Evolutionary conservation across 1,284 basidiomycete genomes (phyloP).

Genomic region (Porogramme epimiltina): DNA sequence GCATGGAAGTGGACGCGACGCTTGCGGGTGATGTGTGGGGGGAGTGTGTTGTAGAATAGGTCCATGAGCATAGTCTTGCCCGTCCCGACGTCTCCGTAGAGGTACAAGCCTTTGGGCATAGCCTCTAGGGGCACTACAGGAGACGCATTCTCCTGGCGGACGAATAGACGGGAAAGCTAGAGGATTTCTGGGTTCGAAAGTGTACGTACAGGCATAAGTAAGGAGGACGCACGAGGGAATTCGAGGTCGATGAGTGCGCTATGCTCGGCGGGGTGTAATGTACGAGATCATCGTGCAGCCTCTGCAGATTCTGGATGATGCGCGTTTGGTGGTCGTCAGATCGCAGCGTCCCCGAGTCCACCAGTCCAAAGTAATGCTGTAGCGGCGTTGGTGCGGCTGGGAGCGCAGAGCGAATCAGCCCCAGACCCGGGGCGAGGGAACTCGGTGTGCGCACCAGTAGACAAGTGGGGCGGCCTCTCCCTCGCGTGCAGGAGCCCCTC

Average conservation of each 20-base stretch:
- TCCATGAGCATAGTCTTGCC: conserved; percentile 99
- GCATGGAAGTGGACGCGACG: conserved; percentile 95
- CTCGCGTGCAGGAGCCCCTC: not conserved
- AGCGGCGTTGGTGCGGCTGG: conserved; percentile 46
- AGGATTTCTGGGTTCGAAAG: not conserved
- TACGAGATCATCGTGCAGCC: conserved; percentile 74
- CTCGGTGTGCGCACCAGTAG: not conserved
- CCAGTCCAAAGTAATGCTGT: conserved; percentile 74
- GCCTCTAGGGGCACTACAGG: conserved; percentile 46
- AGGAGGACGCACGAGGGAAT: conserved; percentile 25
- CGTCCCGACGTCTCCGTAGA: conserved; percentile 97
- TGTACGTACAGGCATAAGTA: not conserved
- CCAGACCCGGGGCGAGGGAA: not conserved
- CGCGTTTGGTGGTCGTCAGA: conserved; percentile 84
- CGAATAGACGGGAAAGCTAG: conserved; percentile 70
- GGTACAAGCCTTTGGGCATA: conserved; percentile 88
- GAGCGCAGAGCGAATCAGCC: too few species aligned
- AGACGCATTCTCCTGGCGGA: conserved; percentile 36
- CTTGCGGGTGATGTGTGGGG: conserved; percentile 72
- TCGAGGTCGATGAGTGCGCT: conserved; percentile 40
- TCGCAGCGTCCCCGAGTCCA: conserved; percentile 70
- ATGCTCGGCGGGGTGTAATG: conserved; percentile 74
- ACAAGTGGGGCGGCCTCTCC: not conserved
- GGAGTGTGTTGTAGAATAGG: conserved; percentile 91
- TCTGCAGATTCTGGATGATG: conserved; percentile 84